Percentiles rank a stretch among this genome's conserved stretches.
These are phyloP conservation scores for Suhomyces faveliae DNA, from an alignment of 805 yeast species.

Conservation along the genomic window DNA sequence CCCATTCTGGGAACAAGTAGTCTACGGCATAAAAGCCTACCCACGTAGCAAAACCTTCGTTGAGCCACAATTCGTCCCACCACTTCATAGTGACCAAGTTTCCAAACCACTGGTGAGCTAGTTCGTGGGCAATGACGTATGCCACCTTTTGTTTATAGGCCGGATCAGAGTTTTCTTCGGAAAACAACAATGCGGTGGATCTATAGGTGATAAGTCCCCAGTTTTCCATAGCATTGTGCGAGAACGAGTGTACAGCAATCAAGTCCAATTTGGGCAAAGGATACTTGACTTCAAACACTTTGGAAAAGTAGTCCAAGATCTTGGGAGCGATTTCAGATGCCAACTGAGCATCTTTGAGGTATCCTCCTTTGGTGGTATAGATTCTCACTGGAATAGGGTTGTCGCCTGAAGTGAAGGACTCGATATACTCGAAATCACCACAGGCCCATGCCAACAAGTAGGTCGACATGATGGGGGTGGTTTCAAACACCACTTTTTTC, in stretches of 20 bases:
- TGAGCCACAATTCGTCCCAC: slow-evolving; percentile 92
- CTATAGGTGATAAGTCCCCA: slow-evolving; percentile 78
- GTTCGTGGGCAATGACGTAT: slow-evolving; percentile 80
- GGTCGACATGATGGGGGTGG: slow-evolving; percentile 56
- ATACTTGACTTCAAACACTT: slow-evolving; percentile 51
- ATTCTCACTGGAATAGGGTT: slow-evolving; percentile 48
- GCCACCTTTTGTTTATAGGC: slow-evolving; percentile 68
- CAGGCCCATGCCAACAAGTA: slow-evolving; percentile 59
- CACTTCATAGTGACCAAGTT: slow-evolving; percentile 87
- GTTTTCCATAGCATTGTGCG: slow-evolving; percentile 90
- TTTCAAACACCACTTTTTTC: slow-evolving; percentile 37
- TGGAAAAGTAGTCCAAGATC: slow-evolving; percentile 50
- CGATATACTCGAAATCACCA: slow-evolving; percentile 56
- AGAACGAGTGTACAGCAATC: slow-evolving; percentile 74
- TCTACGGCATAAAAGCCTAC: slow-evolving; percentile 72
- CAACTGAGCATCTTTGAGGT: slow-evolving; percentile 44
- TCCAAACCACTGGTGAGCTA: slow-evolving; percentile 93
- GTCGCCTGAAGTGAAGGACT: slow-evolving; percentile 40
- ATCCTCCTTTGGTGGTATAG: slow-evolving; percentile 55
- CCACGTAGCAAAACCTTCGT: slow-evolving; percentile 90
- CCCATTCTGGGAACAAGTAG: slow-evolving; percentile 76
- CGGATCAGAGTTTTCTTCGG: slow-evolving; percentile 45
- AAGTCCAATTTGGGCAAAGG: slow-evolving; percentile 82
- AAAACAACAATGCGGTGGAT: slow-evolving; percentile 51
- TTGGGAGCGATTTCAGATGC: slow-evolving; percentile 49